Base-by-base conservation (phyloP, 805 yeast species). In the Pichia scutulata region DNA sequence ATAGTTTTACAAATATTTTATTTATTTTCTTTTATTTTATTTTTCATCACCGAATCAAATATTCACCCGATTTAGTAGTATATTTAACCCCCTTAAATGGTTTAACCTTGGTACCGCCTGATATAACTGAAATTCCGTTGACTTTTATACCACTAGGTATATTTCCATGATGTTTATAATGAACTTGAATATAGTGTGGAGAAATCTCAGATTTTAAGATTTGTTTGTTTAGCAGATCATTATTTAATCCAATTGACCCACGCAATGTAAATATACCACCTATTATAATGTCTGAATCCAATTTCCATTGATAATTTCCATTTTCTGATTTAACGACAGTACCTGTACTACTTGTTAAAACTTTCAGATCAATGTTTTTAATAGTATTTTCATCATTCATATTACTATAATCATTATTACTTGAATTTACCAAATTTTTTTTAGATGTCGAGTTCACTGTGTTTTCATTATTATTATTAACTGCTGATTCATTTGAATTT, bases 21-120 rank as follows among this genome's bases (percentile, higher is more conserved):
- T 13, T 7, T 30, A 30, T 30, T 8, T 30, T 8, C 14, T 30
- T 25, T 7, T 6, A 25, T 6, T 12, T 22, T 22, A 22, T 39
- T 22, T 22, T 39, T 7, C 7, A 10, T 52, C 45, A 67, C 37
- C 69, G 60, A n/a, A 81, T 70, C 3, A 80, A 68, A 57, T 71
- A 78, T 49, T 83, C 82, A 1, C 84, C 86, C 0, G 86, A 74
- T 49, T 69, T 68, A 7, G 96, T 81, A 12, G 77, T 69, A 62
- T 90, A 90, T 61, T 89, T 86, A 21, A 90, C 97, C 1, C 98
- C 98, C 64, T 89, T 90, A 71, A 80, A 90, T 0, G 96, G 96
- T 60, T 82, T 84, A 12, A 80, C 83, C 5, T 71, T 70, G 3
- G 77, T 77, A 50, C 80, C 58, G 0, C 92, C 89, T 55, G 70